A percentile compares a stretch with the other conserved stretches of the same genome.
Evolutionary conservation across 345 rosid genomes (phyloP).

Genomic region (Kandelia obovata): DNA sequence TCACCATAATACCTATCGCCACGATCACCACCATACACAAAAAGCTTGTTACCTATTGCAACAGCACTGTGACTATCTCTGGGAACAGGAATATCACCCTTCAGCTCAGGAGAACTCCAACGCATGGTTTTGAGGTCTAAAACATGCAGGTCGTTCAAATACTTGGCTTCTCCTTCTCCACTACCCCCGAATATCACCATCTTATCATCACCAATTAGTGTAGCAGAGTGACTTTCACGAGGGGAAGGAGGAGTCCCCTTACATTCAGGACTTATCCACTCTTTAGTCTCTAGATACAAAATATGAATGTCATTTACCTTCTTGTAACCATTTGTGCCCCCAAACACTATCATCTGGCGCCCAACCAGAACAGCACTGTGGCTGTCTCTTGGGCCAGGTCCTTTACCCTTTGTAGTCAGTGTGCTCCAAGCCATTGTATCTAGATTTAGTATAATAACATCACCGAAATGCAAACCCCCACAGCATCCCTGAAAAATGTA

Average conservation of each 20-base stretch:
- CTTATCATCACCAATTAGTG: conserved; percentile 42
- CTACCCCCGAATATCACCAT: conserved; percentile 71
- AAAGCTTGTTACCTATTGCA: conserved; percentile 42
- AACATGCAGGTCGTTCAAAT: conserved; percentile 63
- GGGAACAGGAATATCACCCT: conserved; percentile 59
- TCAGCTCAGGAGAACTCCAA: conserved; percentile 54
- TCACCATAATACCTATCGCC: conserved; percentile 67
- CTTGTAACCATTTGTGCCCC: conserved; percentile 69
- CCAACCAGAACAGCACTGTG: conserved; percentile 65
- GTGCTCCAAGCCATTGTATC: conserved; percentile 50
- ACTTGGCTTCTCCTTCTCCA: conserved; percentile 76
- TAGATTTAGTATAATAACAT: conserved; percentile 52
- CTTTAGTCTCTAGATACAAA: conserved; percentile 48
- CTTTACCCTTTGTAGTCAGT: conserved; percentile 51
- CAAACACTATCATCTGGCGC: conserved; percentile 58
- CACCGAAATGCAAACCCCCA: conserved; percentile 68
- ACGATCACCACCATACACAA: conserved; percentile 69
- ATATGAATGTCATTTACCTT: conserved; percentile 69
- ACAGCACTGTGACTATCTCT: conserved; percentile 70
- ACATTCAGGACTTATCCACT: conserved; percentile 50
- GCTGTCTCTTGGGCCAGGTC: conserved; percentile 80
- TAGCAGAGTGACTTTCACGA: conserved; percentile 75
- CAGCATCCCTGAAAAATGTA: conserved; percentile 56
- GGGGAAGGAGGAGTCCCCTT: conserved; percentile 53
- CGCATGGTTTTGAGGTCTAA: conserved; percentile 57